phyloP scores from a whole-genome alignment of 208 protist genomes.

The Wallacemonas sp. region DNA sequence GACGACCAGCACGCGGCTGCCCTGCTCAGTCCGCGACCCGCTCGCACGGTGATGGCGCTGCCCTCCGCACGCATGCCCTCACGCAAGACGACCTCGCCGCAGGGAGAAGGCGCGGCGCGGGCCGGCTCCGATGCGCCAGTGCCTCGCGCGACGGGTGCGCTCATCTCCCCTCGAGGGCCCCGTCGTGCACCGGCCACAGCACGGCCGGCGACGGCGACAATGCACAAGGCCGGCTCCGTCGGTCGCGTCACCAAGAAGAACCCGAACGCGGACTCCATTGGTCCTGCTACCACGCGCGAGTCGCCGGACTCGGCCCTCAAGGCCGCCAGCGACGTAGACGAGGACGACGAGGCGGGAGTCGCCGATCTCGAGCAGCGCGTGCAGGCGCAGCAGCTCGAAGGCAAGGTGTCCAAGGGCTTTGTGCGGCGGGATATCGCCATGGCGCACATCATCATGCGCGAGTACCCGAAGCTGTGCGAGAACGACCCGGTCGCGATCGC shows the following conservation, averaged over 20 bases:
- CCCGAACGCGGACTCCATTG: constrained; percentile 4
- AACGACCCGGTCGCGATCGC: constrained; percentile 31
- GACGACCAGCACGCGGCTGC: background rate
- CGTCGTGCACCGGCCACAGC: constrained; percentile 6
- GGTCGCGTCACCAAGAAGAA: constrained; percentile 25
- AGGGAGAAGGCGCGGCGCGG: background rate
- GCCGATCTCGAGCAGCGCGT: constrained; percentile 14
- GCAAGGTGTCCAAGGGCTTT: constrained; percentile 26
- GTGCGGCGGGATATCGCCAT: constrained; percentile 33
- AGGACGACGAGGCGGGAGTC: background rate
- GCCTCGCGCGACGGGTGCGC: background rate
- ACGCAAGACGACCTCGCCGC: background rate
- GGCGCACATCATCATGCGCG: constrained; percentile 39
- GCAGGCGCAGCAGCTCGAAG: constrained; percentile 15
- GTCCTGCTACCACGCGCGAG: background rate
- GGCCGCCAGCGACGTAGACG: background rate
- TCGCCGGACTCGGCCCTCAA: constrained; percentile 10
- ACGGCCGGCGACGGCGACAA: constrained; percentile 1
- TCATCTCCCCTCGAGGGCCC: constrained; percentile 5
- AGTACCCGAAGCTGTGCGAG: constrained; percentile 42
- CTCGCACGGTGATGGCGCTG: constrained; percentile 17
- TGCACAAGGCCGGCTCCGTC: background rate
- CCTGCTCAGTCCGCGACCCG: background rate
- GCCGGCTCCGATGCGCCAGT: background rate
- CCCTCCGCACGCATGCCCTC: constrained; percentile 1